Evolutionary conservation across 768 basidiomycete species (phyloP).

Genomic region (Polyporus arcularius): DNA sequence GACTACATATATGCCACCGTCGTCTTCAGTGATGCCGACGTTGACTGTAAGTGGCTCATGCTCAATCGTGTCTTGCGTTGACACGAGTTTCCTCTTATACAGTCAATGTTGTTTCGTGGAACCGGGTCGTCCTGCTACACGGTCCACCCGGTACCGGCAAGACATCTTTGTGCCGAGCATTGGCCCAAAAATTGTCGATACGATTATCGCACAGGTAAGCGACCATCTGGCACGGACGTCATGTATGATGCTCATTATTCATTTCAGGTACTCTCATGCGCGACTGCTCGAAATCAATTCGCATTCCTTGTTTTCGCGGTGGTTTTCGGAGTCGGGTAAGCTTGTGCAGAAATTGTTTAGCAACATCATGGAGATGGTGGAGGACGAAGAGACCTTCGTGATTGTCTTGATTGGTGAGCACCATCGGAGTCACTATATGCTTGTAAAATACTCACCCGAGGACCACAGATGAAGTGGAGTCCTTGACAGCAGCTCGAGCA

Average conservation of each 20-base stretch:
- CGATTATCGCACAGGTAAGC: slow-evolving; percentile 80
- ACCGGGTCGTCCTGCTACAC: slow-evolving; percentile 90
- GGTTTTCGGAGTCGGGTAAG: slow-evolving; percentile 99
- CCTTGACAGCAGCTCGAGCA: slow-evolving; percentile 89
- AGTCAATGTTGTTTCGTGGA: slow-evolving; percentile 96
- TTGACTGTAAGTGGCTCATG: slow-evolving; percentile 63
- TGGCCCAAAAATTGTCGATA: slow-evolving; percentile 94
- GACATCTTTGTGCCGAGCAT: slow-evolving; percentile 90
- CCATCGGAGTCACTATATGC: neutral
- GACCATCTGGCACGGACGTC: neutral
- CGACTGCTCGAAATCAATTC: slow-evolving; percentile 97
- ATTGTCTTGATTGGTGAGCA: slow-evolving; percentile 86
- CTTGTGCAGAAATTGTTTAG: slow-evolving; percentile 92
- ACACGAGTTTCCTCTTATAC: neutral
- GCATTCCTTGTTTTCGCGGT: slow-evolving; percentile 95
- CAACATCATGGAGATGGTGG: slow-evolving; percentile 86
- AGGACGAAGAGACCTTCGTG: slow-evolving; percentile 89
- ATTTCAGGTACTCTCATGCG: slow-evolving; percentile 74
- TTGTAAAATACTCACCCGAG: too few species aligned
- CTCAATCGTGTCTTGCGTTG: slow-evolving; percentile 7
- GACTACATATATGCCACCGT: slow-evolving; percentile 96
- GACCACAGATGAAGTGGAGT: slow-evolving; percentile 89
- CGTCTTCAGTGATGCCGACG: slow-evolving; percentile 84
- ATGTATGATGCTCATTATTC: neutral
- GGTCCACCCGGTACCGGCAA: slow-evolving; percentile 99